These are phyloP conservation scores for Fusarium hostae DNA, from an alignment of 2,329 filamentous ascomycete genomes.

Conservation along the genomic window DNA sequence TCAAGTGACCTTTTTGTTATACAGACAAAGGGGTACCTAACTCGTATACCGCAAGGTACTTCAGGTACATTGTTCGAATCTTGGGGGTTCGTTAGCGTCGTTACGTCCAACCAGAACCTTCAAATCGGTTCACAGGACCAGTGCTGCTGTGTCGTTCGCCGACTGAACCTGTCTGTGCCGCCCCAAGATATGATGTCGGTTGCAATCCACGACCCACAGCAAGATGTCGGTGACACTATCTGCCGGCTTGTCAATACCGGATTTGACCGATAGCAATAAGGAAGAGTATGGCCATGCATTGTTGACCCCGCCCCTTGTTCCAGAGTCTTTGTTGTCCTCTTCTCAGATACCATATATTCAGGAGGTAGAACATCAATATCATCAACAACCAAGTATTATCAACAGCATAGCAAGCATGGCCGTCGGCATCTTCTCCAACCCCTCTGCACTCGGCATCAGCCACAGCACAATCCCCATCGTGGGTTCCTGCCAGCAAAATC, in stretches of 20 bases:
- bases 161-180: constrained; percentile 34
- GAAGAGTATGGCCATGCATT: constrained; percentile 29
- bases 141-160: constrained; percentile 26
- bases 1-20: neutral
- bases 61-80: constrained; percentile 13
- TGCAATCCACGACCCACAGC: constrained; percentile 43
- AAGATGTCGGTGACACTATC: constrained; percentile 46
- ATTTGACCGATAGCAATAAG: constrained; percentile 44
- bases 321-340: constrained; percentile 43
- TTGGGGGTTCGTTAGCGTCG: constrained; percentile 40
- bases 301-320: constrained; percentile 40
- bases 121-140: constrained; percentile 42
- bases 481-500: constrained; percentile 49
- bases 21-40: constrained; percentile 14
- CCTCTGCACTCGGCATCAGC: constrained; percentile 23
- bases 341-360: constrained; percentile 12
- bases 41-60: constrained; percentile 18
- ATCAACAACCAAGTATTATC: constrained; percentile 25
- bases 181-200: constrained; percentile 33
- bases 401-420: constrained; percentile 48
- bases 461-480: constrained; percentile 37
- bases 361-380: constrained; percentile 19
- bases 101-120: constrained; percentile 44
- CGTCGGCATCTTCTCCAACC: constrained; percentile 48
- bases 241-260: constrained; percentile 40